Percentiles rank a stretch among this genome's conserved stretches.
phyloP scores from a whole-genome alignment of 2,329 filamentous ascomycete species.

The Leptographium galeiforme region DNA sequence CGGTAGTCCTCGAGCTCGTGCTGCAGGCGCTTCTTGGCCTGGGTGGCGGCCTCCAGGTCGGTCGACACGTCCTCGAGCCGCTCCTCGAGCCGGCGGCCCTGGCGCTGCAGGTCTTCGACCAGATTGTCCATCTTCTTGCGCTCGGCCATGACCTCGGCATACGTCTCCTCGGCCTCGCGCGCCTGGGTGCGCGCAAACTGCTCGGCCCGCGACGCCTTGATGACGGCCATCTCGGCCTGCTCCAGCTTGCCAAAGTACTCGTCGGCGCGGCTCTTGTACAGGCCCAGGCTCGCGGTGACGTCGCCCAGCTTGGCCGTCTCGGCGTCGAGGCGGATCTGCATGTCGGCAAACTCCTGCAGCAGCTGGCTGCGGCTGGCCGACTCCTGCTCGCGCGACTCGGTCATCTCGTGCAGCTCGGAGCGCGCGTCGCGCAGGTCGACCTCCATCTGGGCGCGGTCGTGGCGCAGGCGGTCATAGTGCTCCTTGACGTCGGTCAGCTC shows the following conservation, averaged over 20 bases:
- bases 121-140: slow-evolving; percentile 77
- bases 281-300: slow-evolving; percentile 65
- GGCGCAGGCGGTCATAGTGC: slow-evolving; percentile 76
- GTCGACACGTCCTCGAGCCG: slow-evolving; percentile 83
- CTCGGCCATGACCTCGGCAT: slow-evolving; percentile 80
- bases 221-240: slow-evolving; percentile 87
- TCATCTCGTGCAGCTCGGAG: slow-evolving; percentile 73
- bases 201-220: slow-evolving; percentile 83
- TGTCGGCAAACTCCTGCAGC: slow-evolving; percentile 80
- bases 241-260: slow-evolving; percentile 97
- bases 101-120: slow-evolving; percentile 80
- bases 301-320: slow-evolving; percentile 78
- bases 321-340: slow-evolving; percentile 84
- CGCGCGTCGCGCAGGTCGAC: slow-evolving; percentile 74
- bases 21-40: slow-evolving; percentile 87
- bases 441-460: slow-evolving; percentile 65
- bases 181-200: slow-evolving; percentile 87
- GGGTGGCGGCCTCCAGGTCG: slow-evolving; percentile 70
- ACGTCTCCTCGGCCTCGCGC: slow-evolving; percentile 82
- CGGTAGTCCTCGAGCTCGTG: slow-evolving; percentile 97
- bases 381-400: slow-evolving; percentile 70
- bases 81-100: slow-evolving; percentile 82
- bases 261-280: slow-evolving; percentile 87
- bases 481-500: slow-evolving; percentile 80
- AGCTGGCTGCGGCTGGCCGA: slow-evolving; percentile 76